A percentile compares a stretch with the other conserved stretches of the same genome.
phyloP scores from a whole-genome alignment of 306 rosid species.

The Psophocarpus tetragonolobus region DNA sequence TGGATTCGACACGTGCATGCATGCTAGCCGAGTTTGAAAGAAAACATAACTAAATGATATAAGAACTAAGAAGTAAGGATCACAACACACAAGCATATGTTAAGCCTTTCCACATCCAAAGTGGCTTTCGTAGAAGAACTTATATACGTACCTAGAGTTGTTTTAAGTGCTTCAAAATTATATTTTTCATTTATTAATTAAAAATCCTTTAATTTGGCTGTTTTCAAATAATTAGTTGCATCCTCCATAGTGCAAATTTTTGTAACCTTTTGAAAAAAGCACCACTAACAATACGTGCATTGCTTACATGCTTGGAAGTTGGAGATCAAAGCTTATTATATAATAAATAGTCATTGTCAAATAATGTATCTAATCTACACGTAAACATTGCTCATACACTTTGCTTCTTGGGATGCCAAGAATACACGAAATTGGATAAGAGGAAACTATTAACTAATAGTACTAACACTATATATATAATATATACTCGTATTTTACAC shows the following conservation, averaged over 20 bases:
- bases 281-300: background rate
- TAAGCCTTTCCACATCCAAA: background rate
- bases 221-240: constrained; percentile 8
- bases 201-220: background rate
- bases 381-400: constrained; percentile 14
- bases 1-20: background rate
- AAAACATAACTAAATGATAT: background rate
- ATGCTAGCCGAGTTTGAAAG: background rate
- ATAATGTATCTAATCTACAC: background rate
- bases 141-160: background rate
- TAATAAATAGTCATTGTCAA: constrained; percentile 7
- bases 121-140: background rate
- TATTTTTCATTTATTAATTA: background rate
- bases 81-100: background rate
- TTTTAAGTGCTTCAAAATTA: background rate
- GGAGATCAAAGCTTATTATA: background rate
- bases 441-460: background rate
- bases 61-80: background rate
- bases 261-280: background rate
- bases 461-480: no score
- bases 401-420: background rate
- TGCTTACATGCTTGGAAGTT: background rate
- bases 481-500: background rate
- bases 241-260: background rate
- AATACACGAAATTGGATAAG: background rate